Evolutionary conservation across 192 early-diverging fungal species (phyloP), one percentile per base, ranked within the genome.

Genomic region (Dissophora globulifera): DNA sequence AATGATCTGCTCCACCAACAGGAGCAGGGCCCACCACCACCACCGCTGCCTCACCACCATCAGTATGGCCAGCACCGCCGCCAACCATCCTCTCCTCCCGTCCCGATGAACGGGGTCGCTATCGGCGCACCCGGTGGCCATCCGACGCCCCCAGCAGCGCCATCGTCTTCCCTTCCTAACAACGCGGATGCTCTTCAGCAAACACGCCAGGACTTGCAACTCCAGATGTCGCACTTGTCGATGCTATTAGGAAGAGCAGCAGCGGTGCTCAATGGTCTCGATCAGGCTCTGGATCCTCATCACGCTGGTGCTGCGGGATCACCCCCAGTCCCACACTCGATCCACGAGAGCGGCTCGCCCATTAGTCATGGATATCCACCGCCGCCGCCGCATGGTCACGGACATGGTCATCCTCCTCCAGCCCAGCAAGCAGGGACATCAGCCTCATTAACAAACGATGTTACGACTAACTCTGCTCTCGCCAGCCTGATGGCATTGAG

Each of bases 161-260:
- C n/a, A 23, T 17, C 62, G 13, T 19, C 60, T 9, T 35, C 61
- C 25, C 22, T 50, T 17, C 33, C 56, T 13, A 48, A 61, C 2
- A 83, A 67, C 33, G 67, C 81, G 29, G 72, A 85, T 54, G 75
- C 84, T 16, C 69, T 88, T 13, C 75, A 84, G 58, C 81, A 85
- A 50, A 85, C 86, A 49, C 70, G 85, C 17, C 79, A 86, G 52
- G 85, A 88, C 42, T 41, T 88, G 29, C 83, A 85, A 46, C 66
- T 83, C 13, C 83, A 88, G 62, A 85, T 88, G 12, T 65, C 81
- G 4, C 78, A 85, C 69, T 46, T 88, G 9, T 82, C 80, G 13
- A 80, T 78, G 69, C 50, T 88, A 12, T 52, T 88, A 6, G 83
- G 65, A 25, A 71, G 81, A 35, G 84, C 87, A 5, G 81, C 85